These are phyloP conservation scores for Irpex sp. DNA, from an alignment of 1,284 basidiomycete species.

Conservation along the genomic window DNA sequence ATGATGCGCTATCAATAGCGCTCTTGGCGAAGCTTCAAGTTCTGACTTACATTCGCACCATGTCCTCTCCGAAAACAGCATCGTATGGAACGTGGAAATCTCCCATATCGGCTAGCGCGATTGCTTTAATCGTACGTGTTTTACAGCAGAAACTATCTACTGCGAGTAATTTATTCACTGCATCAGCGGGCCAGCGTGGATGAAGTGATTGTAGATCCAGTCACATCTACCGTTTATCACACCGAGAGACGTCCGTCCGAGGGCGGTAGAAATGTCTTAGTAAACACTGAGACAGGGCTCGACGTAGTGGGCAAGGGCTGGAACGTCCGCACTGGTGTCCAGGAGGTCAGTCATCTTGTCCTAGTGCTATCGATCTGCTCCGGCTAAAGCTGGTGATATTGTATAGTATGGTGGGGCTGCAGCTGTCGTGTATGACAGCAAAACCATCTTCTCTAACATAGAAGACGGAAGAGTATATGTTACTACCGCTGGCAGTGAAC, in stretches of 20 bases:
- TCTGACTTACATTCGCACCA: not conserved
- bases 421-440: slow-evolving; percentile 44
- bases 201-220: slow-evolving; percentile 53
- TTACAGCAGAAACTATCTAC: not conserved
- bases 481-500: slow-evolving; percentile 32
- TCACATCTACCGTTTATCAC: slow-evolving; percentile 52
- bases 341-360: slow-evolving; percentile 38
- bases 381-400: not conserved
- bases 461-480: slow-evolving; percentile 48
- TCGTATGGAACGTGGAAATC: slow-evolving; percentile 37
- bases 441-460: slow-evolving; percentile 56
- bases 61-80: slow-evolving; percentile 17
- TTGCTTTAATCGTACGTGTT: slow-evolving; percentile 13
- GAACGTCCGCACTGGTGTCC: slow-evolving; percentile 56
- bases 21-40: not conserved
- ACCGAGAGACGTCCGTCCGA: slow-evolving; percentile 62
- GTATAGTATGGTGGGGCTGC: slow-evolving; percentile 41
- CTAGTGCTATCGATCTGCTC: not conserved
- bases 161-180: not conserved
- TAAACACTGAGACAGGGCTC: slow-evolving; percentile 40
- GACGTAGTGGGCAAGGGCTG: slow-evolving; percentile 51
- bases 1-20: not conserved
- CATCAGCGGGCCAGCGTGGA: slow-evolving; percentile 38
- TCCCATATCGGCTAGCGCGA: slow-evolving; percentile 29
- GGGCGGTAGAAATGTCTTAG: slow-evolving; percentile 52